Evolutionary conservation across 2,329 filamentous ascomycete species (phyloP).

Genomic region (Trichoderma polysporum): DNA sequence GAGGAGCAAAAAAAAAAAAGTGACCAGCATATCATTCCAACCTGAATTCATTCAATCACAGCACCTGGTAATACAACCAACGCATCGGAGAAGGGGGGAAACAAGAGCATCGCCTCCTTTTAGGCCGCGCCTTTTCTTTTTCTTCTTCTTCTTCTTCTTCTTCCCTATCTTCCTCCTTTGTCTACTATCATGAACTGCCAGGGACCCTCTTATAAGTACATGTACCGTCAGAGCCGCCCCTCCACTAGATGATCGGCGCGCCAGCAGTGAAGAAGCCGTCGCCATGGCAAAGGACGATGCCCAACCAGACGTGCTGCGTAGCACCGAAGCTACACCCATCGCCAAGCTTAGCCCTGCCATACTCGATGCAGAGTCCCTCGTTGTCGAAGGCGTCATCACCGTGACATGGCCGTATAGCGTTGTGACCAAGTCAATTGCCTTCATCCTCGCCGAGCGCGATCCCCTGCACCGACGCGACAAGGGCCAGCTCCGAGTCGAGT

Average conservation of each 20-base stretch:
- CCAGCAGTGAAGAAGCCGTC: constrained; percentile 3
- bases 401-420: constrained; percentile 91
- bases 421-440: constrained; percentile 68
- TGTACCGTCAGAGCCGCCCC: constrained; percentile 13
- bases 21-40: constrained; percentile 1
- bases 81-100: neutral
- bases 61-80: neutral
- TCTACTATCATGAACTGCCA: constrained; percentile 15
- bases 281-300: constrained; percentile 30
- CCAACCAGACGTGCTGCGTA: constrained; percentile 28
- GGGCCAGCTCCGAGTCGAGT: constrained; percentile 79
- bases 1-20: constrained; percentile 7
- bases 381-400: constrained; percentile 71
- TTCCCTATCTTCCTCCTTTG: neutral
- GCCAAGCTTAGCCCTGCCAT: constrained; percentile 54
- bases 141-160: neutral
- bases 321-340: constrained; percentile 49
- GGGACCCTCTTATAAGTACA: neutral
- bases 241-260: constrained; percentile 16
- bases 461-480: constrained; percentile 72
- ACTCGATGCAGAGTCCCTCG: constrained; percentile 39
- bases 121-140: neutral
- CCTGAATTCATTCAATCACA: neutral
- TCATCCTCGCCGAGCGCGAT: constrained; percentile 82
- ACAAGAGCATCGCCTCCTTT: neutral